phyloP scores from a whole-genome alignment of 1,139 yeast species.

The Suhomyces panamericanus region DNA sequence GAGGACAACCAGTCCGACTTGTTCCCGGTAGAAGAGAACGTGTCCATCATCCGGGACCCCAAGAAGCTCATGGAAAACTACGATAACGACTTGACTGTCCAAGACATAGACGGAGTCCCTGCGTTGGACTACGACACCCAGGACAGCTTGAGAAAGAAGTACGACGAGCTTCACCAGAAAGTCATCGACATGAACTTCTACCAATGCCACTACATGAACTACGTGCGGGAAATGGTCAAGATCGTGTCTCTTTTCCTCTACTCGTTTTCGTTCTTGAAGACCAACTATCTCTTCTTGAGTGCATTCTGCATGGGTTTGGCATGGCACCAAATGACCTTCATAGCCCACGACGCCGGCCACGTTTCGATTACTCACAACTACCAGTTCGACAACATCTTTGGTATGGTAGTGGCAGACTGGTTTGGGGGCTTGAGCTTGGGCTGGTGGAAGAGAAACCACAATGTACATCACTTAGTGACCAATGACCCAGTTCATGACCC shows the following conservation, averaged over 20 bases:
- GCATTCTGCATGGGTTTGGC: constrained; percentile 71
- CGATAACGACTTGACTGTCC: constrained; percentile 54
- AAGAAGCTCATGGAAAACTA: constrained; percentile 52
- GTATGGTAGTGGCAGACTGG: constrained; percentile 72
- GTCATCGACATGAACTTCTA: constrained; percentile 62
- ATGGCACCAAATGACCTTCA: constrained; percentile 89
- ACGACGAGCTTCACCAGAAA: constrained; percentile 58
- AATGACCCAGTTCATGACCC: constrained; percentile 94
- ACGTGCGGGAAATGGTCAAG: constrained; percentile 64
- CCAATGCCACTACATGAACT: constrained; percentile 71
- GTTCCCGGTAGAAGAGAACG: constrained; percentile 35
- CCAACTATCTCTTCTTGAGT: constrained; percentile 50
- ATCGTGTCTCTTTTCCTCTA: constrained; percentile 54
- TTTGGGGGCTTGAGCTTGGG: constrained; percentile 87
- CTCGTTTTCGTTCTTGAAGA: constrained; percentile 51
- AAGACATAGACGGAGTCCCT: constrained; percentile 60
- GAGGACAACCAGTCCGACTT: constrained; percentile 34
- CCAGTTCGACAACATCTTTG: constrained; percentile 73
- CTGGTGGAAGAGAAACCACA: constrained; percentile 95
- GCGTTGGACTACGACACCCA: constrained; percentile 70
- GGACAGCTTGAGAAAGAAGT: constrained; percentile 52
- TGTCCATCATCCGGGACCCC: constrained; percentile 52
- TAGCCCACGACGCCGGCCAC: constrained; percentile 91
- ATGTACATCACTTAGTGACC: constrained; percentile 84
- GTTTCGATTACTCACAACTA: constrained; percentile 79